Evolutionary conservation across 2,329 filamentous ascomycete species (phyloP), one percentile per base, ranked within the genome.

Genomic region (Exophiala xenobiotica): DNA sequence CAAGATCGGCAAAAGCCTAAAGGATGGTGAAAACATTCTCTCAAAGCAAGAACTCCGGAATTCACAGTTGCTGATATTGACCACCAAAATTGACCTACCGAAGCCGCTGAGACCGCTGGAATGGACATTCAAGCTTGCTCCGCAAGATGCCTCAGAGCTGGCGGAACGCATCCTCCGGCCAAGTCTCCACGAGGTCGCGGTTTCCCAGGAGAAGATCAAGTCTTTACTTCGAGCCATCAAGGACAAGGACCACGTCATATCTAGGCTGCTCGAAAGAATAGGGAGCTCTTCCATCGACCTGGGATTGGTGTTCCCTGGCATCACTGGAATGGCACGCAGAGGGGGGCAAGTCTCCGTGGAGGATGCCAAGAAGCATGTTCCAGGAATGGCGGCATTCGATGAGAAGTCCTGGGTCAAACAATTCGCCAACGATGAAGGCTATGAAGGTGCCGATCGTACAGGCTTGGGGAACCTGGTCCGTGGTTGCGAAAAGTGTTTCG

Each of bases 231-330:
- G 73, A 3, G 72, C 74, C 35, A 64, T 85, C 9, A 68, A 70
- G 46, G 74, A 78, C 22, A 85, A 85, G 62, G 82, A 85, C 61
- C 79, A 74, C 63, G 73, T 79, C 14, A 77, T 85, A 44, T 70
- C 69, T 6, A 81, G 78, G 49, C 66, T 85, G 18, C 71, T 82
- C 20, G 81, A 85, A 60, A 78, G 79, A 54, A 72, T 83, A 42
- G 80, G 83, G 58, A 69, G 71, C 1, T 73, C 78, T 33, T 77
- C 78, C 4, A 68, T 80, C 40, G 80, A 83, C 59, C 64, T 84
- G 4, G 75, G 74, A 12, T 72, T 74, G 8, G 73, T 82, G 2
- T 85, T 85, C 60, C 82, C 81, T 4, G 74, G 75, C 18, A 72
- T 74, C 16, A 70, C 74, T 22, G 74, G 75, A 14, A 57, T 74